phyloP scores from a whole-genome alignment of 1,284 basidiomycete species.

The Cryptococcus amylolentus region DNA sequence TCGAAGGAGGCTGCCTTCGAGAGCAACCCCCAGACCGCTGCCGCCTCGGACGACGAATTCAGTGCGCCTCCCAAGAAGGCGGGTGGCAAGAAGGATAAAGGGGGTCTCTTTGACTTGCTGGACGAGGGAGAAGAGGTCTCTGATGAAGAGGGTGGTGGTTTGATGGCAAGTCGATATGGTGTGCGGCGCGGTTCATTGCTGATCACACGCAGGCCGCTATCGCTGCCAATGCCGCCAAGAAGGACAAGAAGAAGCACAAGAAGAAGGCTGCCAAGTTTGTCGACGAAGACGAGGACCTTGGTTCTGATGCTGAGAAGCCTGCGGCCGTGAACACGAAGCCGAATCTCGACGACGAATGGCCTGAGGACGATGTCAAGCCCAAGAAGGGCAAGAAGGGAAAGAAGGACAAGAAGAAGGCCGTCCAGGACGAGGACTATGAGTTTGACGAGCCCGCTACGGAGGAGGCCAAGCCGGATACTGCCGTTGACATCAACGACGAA shows the following conservation, averaged over 20 bases:
- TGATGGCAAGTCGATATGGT: constrained; percentile 63
- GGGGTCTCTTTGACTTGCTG: constrained; percentile 40
- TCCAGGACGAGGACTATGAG: constrained; percentile 25
- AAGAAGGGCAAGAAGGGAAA: constrained; percentile 52
- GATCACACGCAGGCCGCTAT: constrained; percentile 20
- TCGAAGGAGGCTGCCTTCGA: constrained; percentile 41
- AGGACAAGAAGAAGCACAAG: constrained; percentile 34
- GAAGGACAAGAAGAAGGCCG: constrained; percentile 32
- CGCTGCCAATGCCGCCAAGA: constrained; percentile 33
- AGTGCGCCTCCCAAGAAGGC: constrained; percentile 54
- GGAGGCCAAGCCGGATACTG: constrained; percentile 14
- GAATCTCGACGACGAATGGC: constrained; percentile 47
- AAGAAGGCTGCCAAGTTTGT: constrained; percentile 19
- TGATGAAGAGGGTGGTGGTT: constrained; percentile 69
- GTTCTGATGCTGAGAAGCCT: constrained; percentile 30
- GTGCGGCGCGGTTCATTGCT: neutral
- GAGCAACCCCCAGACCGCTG: neutral
- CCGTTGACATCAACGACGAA: constrained; percentile 42
- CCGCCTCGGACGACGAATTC: constrained; percentile 53
- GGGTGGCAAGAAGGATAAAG: constrained; percentile 52
- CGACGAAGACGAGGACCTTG: constrained; percentile 25
- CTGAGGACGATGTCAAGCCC: constrained; percentile 49
- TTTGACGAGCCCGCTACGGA: constrained; percentile 22
- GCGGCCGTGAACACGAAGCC: constrained; percentile 16
- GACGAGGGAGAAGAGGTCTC: constrained; percentile 54